phyloP scores from a whole-genome alignment of 345 rosid species.

The Clarkia xantiana region DNA sequence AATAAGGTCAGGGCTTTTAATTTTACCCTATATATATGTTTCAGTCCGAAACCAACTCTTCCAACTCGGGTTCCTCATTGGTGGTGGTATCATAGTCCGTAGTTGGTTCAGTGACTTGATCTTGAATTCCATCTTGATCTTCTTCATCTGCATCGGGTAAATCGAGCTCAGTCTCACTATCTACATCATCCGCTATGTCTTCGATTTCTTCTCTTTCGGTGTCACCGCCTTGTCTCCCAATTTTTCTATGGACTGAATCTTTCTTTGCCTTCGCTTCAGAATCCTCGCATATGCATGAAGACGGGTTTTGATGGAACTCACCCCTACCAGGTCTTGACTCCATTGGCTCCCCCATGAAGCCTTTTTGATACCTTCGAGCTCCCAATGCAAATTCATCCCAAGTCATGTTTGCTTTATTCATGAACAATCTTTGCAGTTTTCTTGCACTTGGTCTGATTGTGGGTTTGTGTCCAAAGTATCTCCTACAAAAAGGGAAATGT shows the following conservation, averaged over 20 bases:
- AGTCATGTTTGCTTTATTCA: slow-evolving; percentile 44
- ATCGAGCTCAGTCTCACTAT: slow-evolving; percentile 43
- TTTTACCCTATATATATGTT: not conserved
- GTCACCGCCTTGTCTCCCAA: slow-evolving; percentile 24
- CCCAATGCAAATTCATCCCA: slow-evolving; percentile 84
- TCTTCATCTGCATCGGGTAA: slow-evolving; percentile 54
- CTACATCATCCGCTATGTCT: slow-evolving; percentile 21
- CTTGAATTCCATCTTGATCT: slow-evolving; percentile 33
- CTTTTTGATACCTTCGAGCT: slow-evolving; percentile 61
- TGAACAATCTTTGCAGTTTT: slow-evolving; percentile 62
- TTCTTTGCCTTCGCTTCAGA: slow-evolving; percentile 28
- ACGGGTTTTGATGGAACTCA: slow-evolving; percentile 94
- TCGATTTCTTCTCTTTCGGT: slow-evolving; percentile 19
- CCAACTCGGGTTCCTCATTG: slow-evolving; percentile 69
- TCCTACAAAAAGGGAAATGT: slow-evolving; percentile 41
- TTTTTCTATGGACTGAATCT: slow-evolving; percentile 26
- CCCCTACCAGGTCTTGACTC: slow-evolving; percentile 94
- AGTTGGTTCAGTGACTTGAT: slow-evolving; percentile 26
- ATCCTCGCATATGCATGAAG: slow-evolving; percentile 76
- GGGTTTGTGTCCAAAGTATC: slow-evolving; percentile 85
- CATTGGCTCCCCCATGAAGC: slow-evolving; percentile 95
- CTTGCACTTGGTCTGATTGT: slow-evolving; percentile 94
- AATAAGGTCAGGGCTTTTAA: no score
- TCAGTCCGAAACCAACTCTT: slow-evolving; percentile 74
- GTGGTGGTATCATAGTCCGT: slow-evolving; percentile 39